phyloP scores from a whole-genome alignment of 495 filamentous ascomycete species.

The Aspergillus wentii region DNA sequence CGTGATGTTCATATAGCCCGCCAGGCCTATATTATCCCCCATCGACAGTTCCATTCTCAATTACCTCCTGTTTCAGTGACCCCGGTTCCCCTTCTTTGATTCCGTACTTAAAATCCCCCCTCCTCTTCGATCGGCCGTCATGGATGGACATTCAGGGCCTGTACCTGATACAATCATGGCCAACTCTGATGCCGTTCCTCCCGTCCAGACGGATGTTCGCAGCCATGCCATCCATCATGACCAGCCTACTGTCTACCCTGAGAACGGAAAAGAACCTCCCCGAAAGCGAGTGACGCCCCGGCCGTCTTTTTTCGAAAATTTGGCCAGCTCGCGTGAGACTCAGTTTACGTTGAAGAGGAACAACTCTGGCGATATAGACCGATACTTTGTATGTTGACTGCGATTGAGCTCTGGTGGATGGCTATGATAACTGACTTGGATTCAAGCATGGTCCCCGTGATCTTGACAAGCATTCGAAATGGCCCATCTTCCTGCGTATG shows the following conservation, averaged over 20 bases:
- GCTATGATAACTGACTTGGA: neutral
- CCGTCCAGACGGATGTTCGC: constrained; percentile 22
- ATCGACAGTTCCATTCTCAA: no score
- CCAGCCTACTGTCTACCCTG: constrained; percentile 2
- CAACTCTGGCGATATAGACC: constrained; percentile 36
- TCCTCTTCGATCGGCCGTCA: no score
- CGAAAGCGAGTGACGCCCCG: constrained; percentile 25
- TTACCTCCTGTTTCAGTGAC: no score
- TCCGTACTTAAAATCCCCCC: no score
- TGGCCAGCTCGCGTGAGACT: constrained; percentile 30
- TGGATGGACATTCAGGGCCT: constrained; percentile 7
- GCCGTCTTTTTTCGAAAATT: constrained; percentile 33
- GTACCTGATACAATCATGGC: constrained; percentile 11
- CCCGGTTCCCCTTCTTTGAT: no score
- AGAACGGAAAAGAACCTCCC: constrained; percentile 23
- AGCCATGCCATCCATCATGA: constrained; percentile 16
- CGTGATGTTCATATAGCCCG: no score
- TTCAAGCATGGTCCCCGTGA: constrained; percentile 58
- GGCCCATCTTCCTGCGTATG: constrained; percentile 73
- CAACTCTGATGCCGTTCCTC: constrained; percentile 17
- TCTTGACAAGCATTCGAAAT: constrained; percentile 72
- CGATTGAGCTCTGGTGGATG: no score
- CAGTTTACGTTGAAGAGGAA: constrained; percentile 30
- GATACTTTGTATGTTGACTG: constrained; percentile 42
- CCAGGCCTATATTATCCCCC: no score